Evolutionary conservation across 495 filamentous ascomycete genomes (phyloP), one percentile per base, ranked within the genome.

Genomic region (Penicillium waksmanii): DNA sequence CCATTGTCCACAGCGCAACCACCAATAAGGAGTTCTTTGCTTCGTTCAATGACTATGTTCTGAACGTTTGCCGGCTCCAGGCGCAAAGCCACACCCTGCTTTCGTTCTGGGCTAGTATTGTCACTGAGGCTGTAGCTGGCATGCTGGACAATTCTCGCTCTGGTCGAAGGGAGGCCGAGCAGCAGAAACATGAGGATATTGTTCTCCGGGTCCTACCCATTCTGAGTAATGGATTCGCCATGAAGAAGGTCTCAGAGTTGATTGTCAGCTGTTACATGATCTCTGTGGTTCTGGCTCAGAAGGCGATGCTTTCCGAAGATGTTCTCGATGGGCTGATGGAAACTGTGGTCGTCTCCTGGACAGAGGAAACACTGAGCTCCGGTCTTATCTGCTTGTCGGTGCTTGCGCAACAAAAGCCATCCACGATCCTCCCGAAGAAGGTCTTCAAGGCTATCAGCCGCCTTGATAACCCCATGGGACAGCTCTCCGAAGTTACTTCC

Each of bases 221-320:
- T 3, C 72, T 98, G 19, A 89, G 91, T 56, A 85, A 90, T 50
- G 88, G 85, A 5, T 81, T 98, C 48, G 79, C 83, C 12, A 83
- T 93, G 77, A 86, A 86, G 58, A 83, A 87, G 33, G 81, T 86
- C 0, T 83, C 91, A 0, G 89, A 94, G 54, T 77, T 97, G 42
- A 85, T 91, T 50, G 82, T 94, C 60, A 92, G 88, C 19, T 92
- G 87, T 65, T 97, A 96, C 68, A 96, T 96, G 91, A 84, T 97
- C 25, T 80, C 91, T 23, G 87, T 90, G 0, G 84, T 97, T 53
- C 77, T 98, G 53, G 92, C 87, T 9, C 87, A 91, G 19, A 98
- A 96, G 70, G 85, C 87, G 9, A 77, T 80, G 21, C 80, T 97
- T 15, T 82, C 88, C 25, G 91, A 97, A 62, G 83, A 82, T 50